phyloP scores from a whole-genome alignment of 83 land plant species.

The Picea engelmannii region DNA sequence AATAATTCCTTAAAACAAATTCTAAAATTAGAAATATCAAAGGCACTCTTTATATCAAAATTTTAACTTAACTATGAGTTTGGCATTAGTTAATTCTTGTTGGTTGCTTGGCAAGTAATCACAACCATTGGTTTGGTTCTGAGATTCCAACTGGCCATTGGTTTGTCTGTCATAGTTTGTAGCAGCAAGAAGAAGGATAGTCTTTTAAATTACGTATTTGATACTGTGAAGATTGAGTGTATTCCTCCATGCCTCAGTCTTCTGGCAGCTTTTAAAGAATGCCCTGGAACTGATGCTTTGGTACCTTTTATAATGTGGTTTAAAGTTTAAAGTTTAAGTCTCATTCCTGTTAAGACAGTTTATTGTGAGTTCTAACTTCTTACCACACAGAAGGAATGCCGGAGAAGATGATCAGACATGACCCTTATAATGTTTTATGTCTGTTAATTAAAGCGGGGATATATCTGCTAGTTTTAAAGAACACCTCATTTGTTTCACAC shows the following conservation, averaged over 20 bases:
- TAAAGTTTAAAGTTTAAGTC: too few relatives aligned
- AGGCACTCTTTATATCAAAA: not conserved
- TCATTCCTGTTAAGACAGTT: too few relatives aligned
- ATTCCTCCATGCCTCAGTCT: not conserved
- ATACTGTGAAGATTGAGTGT: too few relatives aligned
- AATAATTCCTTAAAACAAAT: not conserved
- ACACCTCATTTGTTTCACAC: too few relatives aligned
- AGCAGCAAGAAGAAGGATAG: not conserved
- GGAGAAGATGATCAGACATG: too few relatives aligned
- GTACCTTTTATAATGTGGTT: too few relatives aligned
- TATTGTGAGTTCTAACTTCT: too few relatives aligned
- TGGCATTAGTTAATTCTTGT: not conserved
- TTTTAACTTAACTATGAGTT: not conserved
- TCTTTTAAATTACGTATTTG: not conserved
- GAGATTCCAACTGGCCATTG: not conserved
- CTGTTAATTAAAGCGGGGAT: too few relatives aligned
- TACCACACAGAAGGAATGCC: too few relatives aligned
- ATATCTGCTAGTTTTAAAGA: too few relatives aligned
- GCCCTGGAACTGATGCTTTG: too few relatives aligned
- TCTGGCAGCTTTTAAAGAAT: not conserved
- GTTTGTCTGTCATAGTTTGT: not conserved
- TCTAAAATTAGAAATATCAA: not conserved
- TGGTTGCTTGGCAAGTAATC: not conserved
- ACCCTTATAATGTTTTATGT: too few relatives aligned
- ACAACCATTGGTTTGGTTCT: not conserved